Evolutionary conservation across 2,329 filamentous ascomycete species (phyloP).

Genomic region (Aspergillus unguis): DNA sequence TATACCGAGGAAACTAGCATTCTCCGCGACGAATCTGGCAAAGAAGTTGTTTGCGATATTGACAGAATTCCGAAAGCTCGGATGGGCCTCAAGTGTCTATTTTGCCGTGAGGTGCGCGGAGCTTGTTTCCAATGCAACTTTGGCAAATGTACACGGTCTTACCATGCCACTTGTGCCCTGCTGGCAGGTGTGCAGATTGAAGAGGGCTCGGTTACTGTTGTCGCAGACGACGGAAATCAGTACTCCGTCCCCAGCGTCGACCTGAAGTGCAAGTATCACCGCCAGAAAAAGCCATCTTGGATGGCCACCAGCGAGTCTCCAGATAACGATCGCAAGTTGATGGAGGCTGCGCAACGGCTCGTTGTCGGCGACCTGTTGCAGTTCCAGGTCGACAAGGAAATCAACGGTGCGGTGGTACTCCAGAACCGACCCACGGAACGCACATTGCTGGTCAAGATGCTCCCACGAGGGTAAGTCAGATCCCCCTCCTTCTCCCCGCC

Average conservation of each 20-base stretch:
- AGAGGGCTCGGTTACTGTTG: slow-evolving; percentile 77
- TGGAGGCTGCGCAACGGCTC: slow-evolving; percentile 64
- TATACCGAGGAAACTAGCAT: slow-evolving; percentile 93
- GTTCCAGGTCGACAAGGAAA: slow-evolving; percentile 78
- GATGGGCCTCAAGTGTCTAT: slow-evolving; percentile 88
- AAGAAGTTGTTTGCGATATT: slow-evolving; percentile 73
- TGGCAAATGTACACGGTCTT: slow-evolving; percentile 88
- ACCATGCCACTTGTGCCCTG: slow-evolving; percentile 91
- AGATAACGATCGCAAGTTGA: slow-evolving; percentile 67
- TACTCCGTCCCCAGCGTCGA: slow-evolving; percentile 91
- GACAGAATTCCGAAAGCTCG: slow-evolving; percentile 81
- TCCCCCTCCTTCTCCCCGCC: not conserved
- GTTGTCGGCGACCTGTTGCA: slow-evolving; percentile 76
- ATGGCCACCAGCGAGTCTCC: slow-evolving; percentile 61
- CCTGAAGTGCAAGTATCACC: slow-evolving; percentile 91
- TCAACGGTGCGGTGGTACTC: slow-evolving; percentile 83
- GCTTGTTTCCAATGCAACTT: slow-evolving; percentile 95
- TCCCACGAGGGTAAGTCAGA: slow-evolving; percentile 72
- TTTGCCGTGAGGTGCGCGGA: slow-evolving; percentile 90
- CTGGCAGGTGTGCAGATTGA: slow-evolving; percentile 91
- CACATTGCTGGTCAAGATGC: slow-evolving; percentile 72
- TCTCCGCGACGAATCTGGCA: slow-evolving; percentile 62
- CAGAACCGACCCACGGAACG: slow-evolving; percentile 77
- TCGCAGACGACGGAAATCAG: slow-evolving; percentile 84
- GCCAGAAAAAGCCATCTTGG: slow-evolving; percentile 79